phyloP scores from a whole-genome alignment of 202 grass and related monocot species.

The Saccharum hybrid region DNA sequence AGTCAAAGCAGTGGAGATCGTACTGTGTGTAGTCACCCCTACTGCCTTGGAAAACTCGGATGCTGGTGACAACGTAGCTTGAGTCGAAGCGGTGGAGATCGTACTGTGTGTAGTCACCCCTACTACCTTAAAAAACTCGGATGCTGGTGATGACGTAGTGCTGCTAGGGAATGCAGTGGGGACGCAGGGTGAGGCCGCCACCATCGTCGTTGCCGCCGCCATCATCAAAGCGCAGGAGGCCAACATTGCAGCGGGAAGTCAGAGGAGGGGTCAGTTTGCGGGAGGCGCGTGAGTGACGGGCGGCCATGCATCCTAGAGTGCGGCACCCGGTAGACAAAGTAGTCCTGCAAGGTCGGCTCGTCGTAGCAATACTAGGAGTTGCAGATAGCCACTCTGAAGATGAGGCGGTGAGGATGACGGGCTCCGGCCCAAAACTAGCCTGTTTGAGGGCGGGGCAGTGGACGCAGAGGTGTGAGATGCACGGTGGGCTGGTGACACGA shows the following conservation, averaged over 20 bases:
- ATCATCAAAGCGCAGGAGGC: not conserved
- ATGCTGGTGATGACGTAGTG: too few species aligned
- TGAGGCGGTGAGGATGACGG: not conserved
- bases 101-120: too few species aligned
- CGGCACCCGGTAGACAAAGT: not conserved
- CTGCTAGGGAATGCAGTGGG: not conserved
- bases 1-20: not conserved
- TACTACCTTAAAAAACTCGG: too few species aligned
- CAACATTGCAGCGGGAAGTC: not conserved
- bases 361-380: not conserved
- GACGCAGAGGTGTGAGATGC: not conserved
- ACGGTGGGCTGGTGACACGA: not conserved
- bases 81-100: too few species aligned
- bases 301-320: too few species aligned
- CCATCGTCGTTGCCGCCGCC: too few species aligned
- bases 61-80: not conserved
- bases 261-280: not conserved
- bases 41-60: not conserved
- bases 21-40: not conserved
- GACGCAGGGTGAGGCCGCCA: too few species aligned
- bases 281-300: not conserved
- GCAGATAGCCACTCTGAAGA: not conserved
- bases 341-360: not conserved
- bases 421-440: not conserved
- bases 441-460: not conserved